Evolutionary conservation across 306 rosid species (phyloP).

Genomic region (Vicia faba): DNA sequence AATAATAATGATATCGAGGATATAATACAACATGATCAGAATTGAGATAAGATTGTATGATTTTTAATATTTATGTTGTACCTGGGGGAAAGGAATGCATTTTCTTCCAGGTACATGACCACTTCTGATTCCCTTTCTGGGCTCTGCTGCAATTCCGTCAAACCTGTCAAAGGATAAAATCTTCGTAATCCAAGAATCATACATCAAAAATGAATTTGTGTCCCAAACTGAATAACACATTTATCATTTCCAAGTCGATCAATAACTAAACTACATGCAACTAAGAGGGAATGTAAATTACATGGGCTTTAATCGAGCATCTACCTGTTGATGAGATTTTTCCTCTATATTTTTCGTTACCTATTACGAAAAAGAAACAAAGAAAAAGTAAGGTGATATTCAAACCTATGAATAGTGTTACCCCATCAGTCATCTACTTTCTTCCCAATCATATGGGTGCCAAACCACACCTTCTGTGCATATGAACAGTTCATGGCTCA

Average conservation of each 20-base stretch:
- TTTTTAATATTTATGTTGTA: constrained; percentile 33
- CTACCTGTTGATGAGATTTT: constrained; percentile 69
- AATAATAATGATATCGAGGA: not conserved
- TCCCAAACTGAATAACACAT: not conserved
- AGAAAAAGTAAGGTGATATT: constrained; percentile 20
- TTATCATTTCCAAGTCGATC: not conserved
- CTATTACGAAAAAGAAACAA: constrained; percentile 43
- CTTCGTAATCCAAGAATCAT: constrained; percentile 34
- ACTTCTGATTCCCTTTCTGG: constrained; percentile 82
- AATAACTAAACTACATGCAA: constrained; percentile 20
- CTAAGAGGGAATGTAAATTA: constrained; percentile 36
- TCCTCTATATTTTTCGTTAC: constrained; percentile 67
- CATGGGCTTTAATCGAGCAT: constrained; percentile 95
- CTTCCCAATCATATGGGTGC: too few species aligned
- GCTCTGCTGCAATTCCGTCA: constrained; percentile 77
- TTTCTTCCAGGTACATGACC: constrained; percentile 96
- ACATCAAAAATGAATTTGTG: not conserved
- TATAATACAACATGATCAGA: not conserved
- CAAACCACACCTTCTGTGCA: too few species aligned
- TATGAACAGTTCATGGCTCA: too few species aligned
- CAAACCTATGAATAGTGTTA: too few species aligned
- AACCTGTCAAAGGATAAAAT: constrained; percentile 60
- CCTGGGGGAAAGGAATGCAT: constrained; percentile 84
- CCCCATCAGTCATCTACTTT: too few species aligned
- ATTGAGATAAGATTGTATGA: not conserved